Base-by-base conservation (phyloP, 2,329 filamentous ascomycete genomes). In the Xylaria sp. region DNA sequence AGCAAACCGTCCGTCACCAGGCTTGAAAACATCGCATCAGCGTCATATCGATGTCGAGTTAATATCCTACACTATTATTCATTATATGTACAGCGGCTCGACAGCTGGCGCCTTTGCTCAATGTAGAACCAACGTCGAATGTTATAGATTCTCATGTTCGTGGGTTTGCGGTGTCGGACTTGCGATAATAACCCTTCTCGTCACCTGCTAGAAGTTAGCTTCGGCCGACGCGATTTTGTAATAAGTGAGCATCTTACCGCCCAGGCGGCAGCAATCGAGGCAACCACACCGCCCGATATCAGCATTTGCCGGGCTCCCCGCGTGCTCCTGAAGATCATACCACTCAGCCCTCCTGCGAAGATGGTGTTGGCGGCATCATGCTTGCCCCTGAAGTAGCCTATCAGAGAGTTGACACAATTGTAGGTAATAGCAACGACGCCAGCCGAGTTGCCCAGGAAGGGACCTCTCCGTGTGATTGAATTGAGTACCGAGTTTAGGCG, bases 241-340 rank as follows among this genome's bases (percentile, higher is more conserved):
- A 15, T 15, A 53, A 49, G 9, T 15, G 36, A 13, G 29, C 13
- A 45, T 54, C 64, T 66, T 89, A 99, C 95, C 77, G 94, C 91
- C 96, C 96, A 99, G 67, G 84, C 87, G 71, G 92, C 94, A 62
- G 96, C 96, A 69, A 96, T 86, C 47, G 89, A 88, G 60, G 91
- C 96, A 66, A 98, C 94, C 72, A 99, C 90, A 73, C 90, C 93
- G 70, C 94, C 92, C 39, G 94, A 97, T 75, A 98, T 96, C 84
- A 96, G 85, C 94, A 98, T 98, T 38, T 94, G 94, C 80, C 92
- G 88, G 68, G 96, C 70, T 5, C 96, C 96, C 76, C 92, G 88
- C 55, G 96, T 98, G 80, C 94, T 97, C 86, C 97, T 98, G 83
- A 99, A 99, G 15, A 99, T 79, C 86, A 95, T 94, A 65, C 96